Conservation (phyloP, 345 rosid species). For the Acer saccharum region DNA sequence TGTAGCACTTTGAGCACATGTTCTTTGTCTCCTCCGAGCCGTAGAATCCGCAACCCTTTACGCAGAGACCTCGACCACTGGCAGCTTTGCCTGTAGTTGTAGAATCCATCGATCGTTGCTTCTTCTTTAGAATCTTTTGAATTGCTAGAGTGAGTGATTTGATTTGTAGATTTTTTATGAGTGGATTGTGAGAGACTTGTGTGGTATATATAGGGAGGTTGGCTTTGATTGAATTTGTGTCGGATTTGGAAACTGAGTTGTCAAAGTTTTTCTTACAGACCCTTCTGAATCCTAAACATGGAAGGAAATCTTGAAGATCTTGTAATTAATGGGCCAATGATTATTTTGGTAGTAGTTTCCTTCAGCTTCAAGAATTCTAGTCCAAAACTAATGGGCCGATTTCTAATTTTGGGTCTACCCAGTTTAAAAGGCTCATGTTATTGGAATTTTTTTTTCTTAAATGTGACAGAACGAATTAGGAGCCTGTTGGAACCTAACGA, state of each 20-base stretch:
- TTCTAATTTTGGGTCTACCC: no score
- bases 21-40: constrained; percentile 23
- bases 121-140: no score
- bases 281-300: neutral
- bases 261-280: neutral
- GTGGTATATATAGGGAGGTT: neutral
- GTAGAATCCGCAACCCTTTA: constrained; percentile 31
- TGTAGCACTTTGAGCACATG: constrained; percentile 40
- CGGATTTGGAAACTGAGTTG: neutral
- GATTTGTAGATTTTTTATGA: neutral
- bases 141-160: neutral
- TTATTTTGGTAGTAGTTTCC: neutral
- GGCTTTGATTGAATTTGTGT: neutral
- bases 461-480: no score
- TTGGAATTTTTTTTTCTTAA: no score
- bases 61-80: constrained; percentile 8
- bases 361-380: neutral
- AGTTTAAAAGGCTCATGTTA: no score
- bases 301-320: neutral
- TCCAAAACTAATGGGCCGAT: no score
- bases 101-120: no score
- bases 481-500: no score
- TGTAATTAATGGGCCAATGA: neutral
- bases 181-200: neutral
- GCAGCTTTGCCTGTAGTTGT: no score